These are phyloP conservation scores for Rhizopus stolonifer DNA, from an alignment of 371 early-diverging fungal genomes.

Conservation along the genomic window DNA sequence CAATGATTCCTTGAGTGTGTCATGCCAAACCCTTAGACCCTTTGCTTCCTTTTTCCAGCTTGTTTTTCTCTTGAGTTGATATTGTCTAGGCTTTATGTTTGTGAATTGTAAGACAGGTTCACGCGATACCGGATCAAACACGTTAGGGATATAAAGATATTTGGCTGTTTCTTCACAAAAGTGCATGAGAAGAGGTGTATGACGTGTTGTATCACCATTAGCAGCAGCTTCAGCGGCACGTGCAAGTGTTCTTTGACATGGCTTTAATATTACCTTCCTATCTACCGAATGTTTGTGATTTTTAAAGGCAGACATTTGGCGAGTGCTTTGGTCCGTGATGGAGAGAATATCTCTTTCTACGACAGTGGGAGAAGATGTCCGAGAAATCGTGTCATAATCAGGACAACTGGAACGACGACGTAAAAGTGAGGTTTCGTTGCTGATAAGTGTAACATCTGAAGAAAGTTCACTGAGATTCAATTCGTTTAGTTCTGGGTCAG, in stretches of 20 bases:
- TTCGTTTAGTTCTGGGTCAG: conserved; percentile 13
- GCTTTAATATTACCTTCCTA: conserved; percentile 13
- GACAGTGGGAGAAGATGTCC: conserved; percentile 2
- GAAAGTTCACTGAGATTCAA: neutral
- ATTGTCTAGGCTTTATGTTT: conserved; percentile 25
- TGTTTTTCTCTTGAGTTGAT: conserved; percentile 20
- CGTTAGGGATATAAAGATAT: conserved; percentile 23
- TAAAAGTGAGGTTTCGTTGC: neutral
- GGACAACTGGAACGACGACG: conserved; percentile 24
- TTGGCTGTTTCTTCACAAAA: conserved; percentile 20
- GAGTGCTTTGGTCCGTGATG: conserved; percentile 17
- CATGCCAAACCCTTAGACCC: conserved; percentile 35
- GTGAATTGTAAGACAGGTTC: conserved; percentile 21
- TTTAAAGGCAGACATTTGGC: conserved; percentile 12
- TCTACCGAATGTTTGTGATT: conserved; percentile 15
- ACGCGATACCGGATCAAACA: conserved; percentile 23
- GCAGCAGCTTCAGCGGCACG: conserved; percentile 20
- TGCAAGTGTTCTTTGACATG: conserved; percentile 18
- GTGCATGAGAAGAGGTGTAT: neutral
- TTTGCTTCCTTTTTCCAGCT: conserved; percentile 35
- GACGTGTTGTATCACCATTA: conserved; percentile 5
- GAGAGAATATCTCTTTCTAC: conserved; percentile 19
- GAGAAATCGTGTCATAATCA: neutral
- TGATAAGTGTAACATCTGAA: conserved; percentile 17
- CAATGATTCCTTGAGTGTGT: conserved; percentile 12